Conservation (phyloP, 805 yeast species). For the Yamadazyma nakazawae region DNA sequence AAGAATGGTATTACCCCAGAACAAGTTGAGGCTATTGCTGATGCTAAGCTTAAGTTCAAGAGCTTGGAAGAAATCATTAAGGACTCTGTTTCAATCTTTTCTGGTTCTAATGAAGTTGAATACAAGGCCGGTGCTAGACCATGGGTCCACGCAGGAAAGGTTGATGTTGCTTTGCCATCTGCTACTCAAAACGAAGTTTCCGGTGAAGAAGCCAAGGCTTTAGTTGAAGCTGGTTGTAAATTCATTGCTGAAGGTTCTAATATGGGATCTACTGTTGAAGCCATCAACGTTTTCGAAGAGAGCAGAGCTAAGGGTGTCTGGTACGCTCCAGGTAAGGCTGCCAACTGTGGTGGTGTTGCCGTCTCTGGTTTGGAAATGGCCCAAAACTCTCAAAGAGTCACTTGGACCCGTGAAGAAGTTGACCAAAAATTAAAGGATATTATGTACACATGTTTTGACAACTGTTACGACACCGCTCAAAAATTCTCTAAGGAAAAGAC, state of each 20-base stretch:
- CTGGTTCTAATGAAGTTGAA: slow-evolving; percentile 53
- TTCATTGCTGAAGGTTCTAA: slow-evolving; percentile 98
- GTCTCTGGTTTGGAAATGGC: slow-evolving; percentile 99
- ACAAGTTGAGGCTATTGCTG: slow-evolving; percentile 71
- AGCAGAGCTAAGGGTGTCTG: slow-evolving; percentile 70
- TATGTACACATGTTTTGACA: slow-evolving; percentile 89
- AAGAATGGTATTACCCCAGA: slow-evolving; percentile 79
- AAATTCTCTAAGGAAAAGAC: slow-evolving; percentile 73
- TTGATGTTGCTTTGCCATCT: slow-evolving; percentile 95
- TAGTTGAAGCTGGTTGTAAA: slow-evolving; percentile 87
- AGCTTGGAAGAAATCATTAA: slow-evolving; percentile 66
- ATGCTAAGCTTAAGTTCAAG: slow-evolving; percentile 76
- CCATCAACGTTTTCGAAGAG: slow-evolving; percentile 90
- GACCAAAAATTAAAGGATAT: slow-evolving; percentile 86
- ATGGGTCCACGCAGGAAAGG: slow-evolving; percentile 88
- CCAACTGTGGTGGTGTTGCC: slow-evolving; percentile 99
- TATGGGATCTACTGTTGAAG: slow-evolving; percentile 99
- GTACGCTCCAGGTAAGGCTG: slow-evolving; percentile 99
- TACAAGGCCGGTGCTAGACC: slow-evolving; percentile 95
- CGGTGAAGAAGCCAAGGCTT: slow-evolving; percentile 94
- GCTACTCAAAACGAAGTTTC: slow-evolving; percentile 98
- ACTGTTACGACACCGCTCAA: slow-evolving; percentile 85
- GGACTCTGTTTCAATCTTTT: slow-evolving; percentile 52
- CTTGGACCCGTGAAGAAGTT: slow-evolving; percentile 91
- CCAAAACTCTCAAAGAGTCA: slow-evolving; percentile 92